Evolutionary conservation across 257 asterid genomes (phyloP).

Genomic region (Plantago ovata): DNA sequence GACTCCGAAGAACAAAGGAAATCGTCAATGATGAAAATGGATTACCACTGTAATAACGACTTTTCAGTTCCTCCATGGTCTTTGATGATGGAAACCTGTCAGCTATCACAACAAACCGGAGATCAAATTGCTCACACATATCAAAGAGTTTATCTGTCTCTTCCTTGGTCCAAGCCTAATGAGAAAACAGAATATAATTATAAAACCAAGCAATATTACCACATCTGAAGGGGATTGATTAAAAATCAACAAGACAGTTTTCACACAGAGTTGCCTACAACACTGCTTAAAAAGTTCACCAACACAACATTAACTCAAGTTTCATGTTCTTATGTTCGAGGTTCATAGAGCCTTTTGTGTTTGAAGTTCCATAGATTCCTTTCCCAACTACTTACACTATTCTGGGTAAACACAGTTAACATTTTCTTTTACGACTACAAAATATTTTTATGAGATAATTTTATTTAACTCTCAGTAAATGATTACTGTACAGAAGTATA

Average conservation of each 20-base stretch:
- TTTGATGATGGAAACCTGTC: conserved; percentile 82
- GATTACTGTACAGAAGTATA: no score
- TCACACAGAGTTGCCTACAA: no score
- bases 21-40: conserved; percentile 2
- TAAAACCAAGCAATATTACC: conserved; percentile 14
- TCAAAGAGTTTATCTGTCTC: conserved; percentile 91
- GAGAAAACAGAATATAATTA: conserved; percentile 16
- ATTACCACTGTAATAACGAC: conserved; percentile 82
- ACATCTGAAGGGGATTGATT: conserved; percentile 17
- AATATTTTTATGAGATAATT: no score
- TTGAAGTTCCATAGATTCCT: no score
- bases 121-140: conserved; percentile 86
- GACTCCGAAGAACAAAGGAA: conserved; percentile 11
- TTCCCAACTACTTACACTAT: no score
- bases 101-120: conserved; percentile 79
- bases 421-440: no score
- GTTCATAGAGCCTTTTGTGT: no score
- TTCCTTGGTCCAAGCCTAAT: conserved; percentile 90
- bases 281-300: no score
- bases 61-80: conserved; percentile 88
- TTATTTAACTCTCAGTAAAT: no score
- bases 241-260: not conserved
- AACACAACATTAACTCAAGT: no score
- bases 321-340: no score
- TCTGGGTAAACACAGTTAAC: no score